Conservation (phyloP, 805 yeast genomes). For the Saccharomycopsis capsularis region DNA sequence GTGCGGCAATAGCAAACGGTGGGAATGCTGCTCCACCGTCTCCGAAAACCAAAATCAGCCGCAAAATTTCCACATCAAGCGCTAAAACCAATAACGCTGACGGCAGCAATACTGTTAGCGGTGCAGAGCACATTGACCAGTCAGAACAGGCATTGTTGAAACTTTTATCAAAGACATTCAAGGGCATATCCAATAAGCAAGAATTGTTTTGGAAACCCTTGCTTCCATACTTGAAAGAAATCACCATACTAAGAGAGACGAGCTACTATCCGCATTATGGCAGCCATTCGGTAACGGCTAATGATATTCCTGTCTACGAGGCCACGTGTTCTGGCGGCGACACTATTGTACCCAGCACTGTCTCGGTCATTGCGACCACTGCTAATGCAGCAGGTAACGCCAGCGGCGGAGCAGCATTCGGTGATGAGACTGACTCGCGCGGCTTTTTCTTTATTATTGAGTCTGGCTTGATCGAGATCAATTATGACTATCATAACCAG, state of each 20-base stretch:
- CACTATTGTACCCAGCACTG: conserved; percentile 28
- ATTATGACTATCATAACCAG: conserved; percentile 38
- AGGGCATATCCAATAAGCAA: conserved; percentile 44
- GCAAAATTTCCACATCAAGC: no score
- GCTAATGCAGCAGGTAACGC: background rate
- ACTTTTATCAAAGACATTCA: conserved; percentile 56
- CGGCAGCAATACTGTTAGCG: conserved; percentile 21
- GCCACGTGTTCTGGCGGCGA: background rate
- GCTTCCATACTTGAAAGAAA: conserved; percentile 43
- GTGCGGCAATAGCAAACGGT: background rate
- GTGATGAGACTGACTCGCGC: conserved; percentile 33
- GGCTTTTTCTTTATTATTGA: conserved; percentile 46
- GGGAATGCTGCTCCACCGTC: background rate
- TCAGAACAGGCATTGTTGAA: conserved; percentile 18
- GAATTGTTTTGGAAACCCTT: conserved; percentile 55
- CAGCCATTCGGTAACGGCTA: background rate
- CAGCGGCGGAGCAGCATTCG: background rate
- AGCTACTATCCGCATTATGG: conserved; percentile 29
- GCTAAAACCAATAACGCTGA: background rate
- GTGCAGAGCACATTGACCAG: conserved; percentile 27
- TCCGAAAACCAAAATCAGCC: background rate
- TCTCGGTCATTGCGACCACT: background rate
- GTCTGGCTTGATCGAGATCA: conserved; percentile 39
- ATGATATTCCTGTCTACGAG: background rate
- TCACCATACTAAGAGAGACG: conserved; percentile 39